Evolutionary conservation across 2,329 filamentous ascomycete species (phyloP).

Genomic region (Pseudocercospora fijiensis): DNA sequence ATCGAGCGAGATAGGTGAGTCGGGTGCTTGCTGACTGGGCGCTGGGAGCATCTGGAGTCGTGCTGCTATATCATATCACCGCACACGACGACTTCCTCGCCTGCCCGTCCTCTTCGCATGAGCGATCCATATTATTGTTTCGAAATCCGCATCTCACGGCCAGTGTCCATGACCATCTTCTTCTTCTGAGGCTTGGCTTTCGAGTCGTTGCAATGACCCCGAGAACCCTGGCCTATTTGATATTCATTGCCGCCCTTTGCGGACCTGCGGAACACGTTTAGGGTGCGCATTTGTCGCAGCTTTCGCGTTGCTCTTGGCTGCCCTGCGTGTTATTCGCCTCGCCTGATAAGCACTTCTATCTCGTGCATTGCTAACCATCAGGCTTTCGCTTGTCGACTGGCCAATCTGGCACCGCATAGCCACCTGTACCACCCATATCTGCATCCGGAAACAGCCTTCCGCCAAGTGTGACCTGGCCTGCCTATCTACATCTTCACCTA

Average conservation of each 20-base stretch:
- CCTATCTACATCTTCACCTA: conserved; percentile 24
- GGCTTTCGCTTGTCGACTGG: conserved; percentile 16
- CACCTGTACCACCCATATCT: conserved; percentile 16
- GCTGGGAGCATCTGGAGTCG: neutral
- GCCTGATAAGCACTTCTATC: conserved; percentile 25
- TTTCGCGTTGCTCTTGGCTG: conserved; percentile 12
- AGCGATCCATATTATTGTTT: no score
- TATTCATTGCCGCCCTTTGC: conserved; percentile 37
- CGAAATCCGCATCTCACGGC: conserved; percentile 2
- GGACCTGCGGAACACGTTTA: conserved; percentile 32
- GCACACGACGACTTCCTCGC: conserved; percentile 24
- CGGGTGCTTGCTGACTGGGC: conserved; percentile 16
- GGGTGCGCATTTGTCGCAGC: conserved; percentile 18
- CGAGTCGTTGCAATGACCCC: conserved; percentile 37
- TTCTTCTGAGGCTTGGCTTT: neutral
- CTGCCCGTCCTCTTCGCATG: conserved; percentile 10
- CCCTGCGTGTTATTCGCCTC: conserved; percentile 23
- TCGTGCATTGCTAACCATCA: conserved; percentile 20
- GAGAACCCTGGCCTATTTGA: conserved; percentile 37
- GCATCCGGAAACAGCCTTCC: conserved; percentile 16
- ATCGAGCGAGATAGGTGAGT: conserved; percentile 7
- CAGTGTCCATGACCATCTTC: conserved; percentile 1
- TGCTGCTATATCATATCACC: conserved; percentile 16
- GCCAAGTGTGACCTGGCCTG: conserved; percentile 14
- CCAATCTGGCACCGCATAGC: conserved; percentile 17